Evolutionary conservation across 352 stramenopile species (phyloP).

Genomic region (Phytopythium oedochilum): DNA sequence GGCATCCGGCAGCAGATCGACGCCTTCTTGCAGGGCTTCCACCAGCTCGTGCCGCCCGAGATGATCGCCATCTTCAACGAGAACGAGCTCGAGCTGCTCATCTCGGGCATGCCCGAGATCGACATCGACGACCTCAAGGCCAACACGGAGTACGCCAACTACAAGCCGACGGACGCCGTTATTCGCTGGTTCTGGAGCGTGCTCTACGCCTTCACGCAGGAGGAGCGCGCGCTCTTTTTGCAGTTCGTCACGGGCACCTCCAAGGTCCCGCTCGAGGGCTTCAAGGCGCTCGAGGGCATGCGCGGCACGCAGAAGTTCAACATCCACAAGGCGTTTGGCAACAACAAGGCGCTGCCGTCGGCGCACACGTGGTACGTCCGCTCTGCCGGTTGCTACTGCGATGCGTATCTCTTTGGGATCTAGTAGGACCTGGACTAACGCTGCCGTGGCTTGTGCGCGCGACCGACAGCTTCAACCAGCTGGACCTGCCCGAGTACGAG

Average conservation of each 20-base stretch:
- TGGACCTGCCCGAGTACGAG: constrained; percentile 98
- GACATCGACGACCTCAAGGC: constrained; percentile 93
- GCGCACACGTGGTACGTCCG: constrained; percentile 97
- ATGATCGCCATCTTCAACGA: constrained; percentile 94
- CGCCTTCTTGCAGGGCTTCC: constrained; percentile 88
- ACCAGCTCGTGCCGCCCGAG: constrained; percentile 87
- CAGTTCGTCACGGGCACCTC: constrained; percentile 93
- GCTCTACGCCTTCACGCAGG: constrained; percentile 87
- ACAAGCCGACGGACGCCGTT: constrained; percentile 84
- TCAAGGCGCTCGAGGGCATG: constrained; percentile 98
- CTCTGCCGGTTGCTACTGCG: no score
- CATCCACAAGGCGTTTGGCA: constrained; percentile 97
- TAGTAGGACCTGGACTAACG: no score
- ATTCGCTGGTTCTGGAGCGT: constrained; percentile 95
- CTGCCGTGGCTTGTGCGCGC: constrained; percentile 6
- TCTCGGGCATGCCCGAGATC: constrained; percentile 92
- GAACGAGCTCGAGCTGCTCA: constrained; percentile 91
- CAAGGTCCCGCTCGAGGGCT: constrained; percentile 96
- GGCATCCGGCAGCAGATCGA: constrained; percentile 95
- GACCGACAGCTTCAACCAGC: constrained; percentile 94
- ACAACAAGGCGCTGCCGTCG: constrained; percentile 78
- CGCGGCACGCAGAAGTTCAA: constrained; percentile 98
- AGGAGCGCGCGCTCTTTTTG: constrained; percentile 90
- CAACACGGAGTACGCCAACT: constrained; percentile 93
- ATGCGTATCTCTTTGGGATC: no score